Evolutionary conservation across 495 filamentous ascomycete genomes (phyloP).

Genomic region (Aspergillus cristatus): DNA sequence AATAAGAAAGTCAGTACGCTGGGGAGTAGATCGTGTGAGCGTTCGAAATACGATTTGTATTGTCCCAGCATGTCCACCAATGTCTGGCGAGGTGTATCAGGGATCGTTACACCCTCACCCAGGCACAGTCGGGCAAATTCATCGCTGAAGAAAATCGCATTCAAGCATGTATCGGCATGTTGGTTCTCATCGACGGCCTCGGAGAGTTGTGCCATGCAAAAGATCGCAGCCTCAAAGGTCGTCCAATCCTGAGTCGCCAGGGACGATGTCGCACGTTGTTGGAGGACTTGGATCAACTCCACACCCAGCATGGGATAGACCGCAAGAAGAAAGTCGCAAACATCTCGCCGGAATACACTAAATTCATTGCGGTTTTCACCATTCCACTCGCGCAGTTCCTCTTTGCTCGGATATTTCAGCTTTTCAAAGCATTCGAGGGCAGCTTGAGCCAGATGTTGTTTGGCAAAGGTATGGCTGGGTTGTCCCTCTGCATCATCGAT

Average conservation of each 20-base stretch:
- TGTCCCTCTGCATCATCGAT: slow-evolving; percentile 19
- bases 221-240: slow-evolving; percentile 71
- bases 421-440: slow-evolving; percentile 32
- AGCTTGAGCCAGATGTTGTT: slow-evolving; percentile 27
- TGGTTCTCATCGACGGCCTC: slow-evolving; percentile 64
- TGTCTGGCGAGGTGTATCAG: slow-evolving; percentile 65
- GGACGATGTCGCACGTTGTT: slow-evolving; percentile 50
- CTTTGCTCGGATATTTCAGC: slow-evolving; percentile 23
- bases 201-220: slow-evolving; percentile 65
- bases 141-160: slow-evolving; percentile 61
- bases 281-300: slow-evolving; percentile 59
- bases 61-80: slow-evolving; percentile 66
- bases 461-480: slow-evolving; percentile 16
- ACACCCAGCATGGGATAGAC: slow-evolving; percentile 63
- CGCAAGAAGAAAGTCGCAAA: slow-evolving; percentile 69
- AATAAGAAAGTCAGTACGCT: slow-evolving; percentile 76
- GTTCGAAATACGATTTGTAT: slow-evolving; percentile 76
- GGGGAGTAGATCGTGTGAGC: slow-evolving; percentile 60
- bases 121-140: slow-evolving; percentile 44
- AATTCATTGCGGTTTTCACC: slow-evolving; percentile 64
- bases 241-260: slow-evolving; percentile 56
- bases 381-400: slow-evolving; percentile 49
- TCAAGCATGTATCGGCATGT: slow-evolving; percentile 56
- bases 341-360: slow-evolving; percentile 68
- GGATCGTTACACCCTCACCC: slow-evolving; percentile 39